Percentiles rank a stretch among this genome's conserved stretches.
Conservation (phyloP, 169 alveolate species). For the Babesia ovis region DNA sequence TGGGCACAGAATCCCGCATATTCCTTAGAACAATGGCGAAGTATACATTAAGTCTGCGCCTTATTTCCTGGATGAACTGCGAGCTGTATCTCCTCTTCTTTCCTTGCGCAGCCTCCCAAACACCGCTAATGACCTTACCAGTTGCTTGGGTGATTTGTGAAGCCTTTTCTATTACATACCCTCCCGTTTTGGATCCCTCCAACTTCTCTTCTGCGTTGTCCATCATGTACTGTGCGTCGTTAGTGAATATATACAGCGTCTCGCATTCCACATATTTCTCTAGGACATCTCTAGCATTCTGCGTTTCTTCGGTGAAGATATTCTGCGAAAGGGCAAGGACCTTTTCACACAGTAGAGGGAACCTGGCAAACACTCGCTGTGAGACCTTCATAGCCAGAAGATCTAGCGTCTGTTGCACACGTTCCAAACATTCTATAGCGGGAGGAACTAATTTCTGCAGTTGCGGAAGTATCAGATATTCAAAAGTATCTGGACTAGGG, state of each 20-base stretch:
- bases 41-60: conserved; percentile 93
- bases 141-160: conserved; percentile 69
- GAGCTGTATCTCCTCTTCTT: conserved; percentile 82
- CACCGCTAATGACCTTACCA: conserved; percentile 63
- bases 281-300: conserved; percentile 83
- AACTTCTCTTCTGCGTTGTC: conserved; percentile 74
- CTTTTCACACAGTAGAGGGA: conserved; percentile 89
- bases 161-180: conserved; percentile 70
- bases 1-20: conserved; percentile 96
- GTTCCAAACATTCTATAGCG: conserved; percentile 70
- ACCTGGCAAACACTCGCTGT: conserved; percentile 88
- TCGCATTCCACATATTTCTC: conserved; percentile 90
- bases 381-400: conserved; percentile 88
- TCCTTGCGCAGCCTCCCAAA: conserved; percentile 67
- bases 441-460: conserved; percentile 85
- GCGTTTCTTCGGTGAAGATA: conserved; percentile 86
- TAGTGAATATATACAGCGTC: conserved; percentile 91
- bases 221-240: conserved; percentile 88
- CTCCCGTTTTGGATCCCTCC: conserved; percentile 12
- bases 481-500: conserved; percentile 96
- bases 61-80: conserved; percentile 88
- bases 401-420: conserved; percentile 85
- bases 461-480: conserved; percentile 92
- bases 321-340: conserved; percentile 85
- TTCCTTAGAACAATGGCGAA: conserved; percentile 93